Evolutionary conservation across 2,329 filamentous ascomycete genomes (phyloP).

Genomic region (Biscogniauxia mediterranea): DNA sequence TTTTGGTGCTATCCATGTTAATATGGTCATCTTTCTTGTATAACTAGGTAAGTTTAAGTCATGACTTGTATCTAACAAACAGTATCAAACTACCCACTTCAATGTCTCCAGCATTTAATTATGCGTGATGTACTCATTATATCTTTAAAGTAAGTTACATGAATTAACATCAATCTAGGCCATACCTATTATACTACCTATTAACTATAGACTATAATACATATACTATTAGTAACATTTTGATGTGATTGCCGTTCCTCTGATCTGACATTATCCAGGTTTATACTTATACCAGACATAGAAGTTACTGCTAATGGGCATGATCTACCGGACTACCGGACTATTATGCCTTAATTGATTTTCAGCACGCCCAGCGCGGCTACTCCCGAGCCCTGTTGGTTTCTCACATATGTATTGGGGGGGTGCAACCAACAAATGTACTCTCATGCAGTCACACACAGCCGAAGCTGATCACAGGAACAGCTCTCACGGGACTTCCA

Average conservation of each 20-base stretch:
- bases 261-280: not conserved
- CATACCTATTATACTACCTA: too few relatives aligned
- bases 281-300: not conserved
- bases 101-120: too few relatives aligned
- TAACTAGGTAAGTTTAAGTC: too few relatives aligned
- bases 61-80: too few relatives aligned
- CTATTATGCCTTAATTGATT: conserved; percentile 7
- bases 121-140: too few relatives aligned
- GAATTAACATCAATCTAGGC: too few relatives aligned
- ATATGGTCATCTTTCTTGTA: too few relatives aligned
- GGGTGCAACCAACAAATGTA: conserved; percentile 16
- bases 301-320: not conserved
- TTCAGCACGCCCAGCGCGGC: conserved; percentile 23
- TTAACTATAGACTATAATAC: too few relatives aligned
- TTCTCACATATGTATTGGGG: conserved; percentile 16
- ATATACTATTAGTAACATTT: not conserved
- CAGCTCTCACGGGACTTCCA: conserved; percentile 23
- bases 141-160: too few relatives aligned
- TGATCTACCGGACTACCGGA: not conserved
- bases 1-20: too few relatives aligned
- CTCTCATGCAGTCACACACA: conserved; percentile 32
- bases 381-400: conserved; percentile 26
- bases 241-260: not conserved
- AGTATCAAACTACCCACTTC: too few relatives aligned
- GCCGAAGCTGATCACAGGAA: conserved; percentile 31